Base-by-base conservation (phyloP, 768 basidiomycete species). In the Piloderma croceum region DNA sequence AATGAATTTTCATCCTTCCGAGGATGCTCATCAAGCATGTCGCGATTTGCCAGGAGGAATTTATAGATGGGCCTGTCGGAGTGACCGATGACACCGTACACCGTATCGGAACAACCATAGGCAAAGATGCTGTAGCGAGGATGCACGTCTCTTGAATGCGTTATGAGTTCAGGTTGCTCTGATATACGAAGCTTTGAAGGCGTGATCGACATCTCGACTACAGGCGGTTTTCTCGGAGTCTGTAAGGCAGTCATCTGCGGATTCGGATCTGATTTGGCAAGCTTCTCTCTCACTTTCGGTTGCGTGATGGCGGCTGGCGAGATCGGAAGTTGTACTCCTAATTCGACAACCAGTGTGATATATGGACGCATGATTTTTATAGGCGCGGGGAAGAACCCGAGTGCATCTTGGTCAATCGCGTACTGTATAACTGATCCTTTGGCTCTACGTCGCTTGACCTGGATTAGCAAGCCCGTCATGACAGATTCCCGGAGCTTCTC, bases 61-160 rank as follows among this genome's bases (percentile, higher is more conserved):
- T 13, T 10, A 20, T 34, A 40, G 13, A 25, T 7, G 11, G 15
- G 5, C 17, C 31, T 34, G 23, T 32, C 29, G 6, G 10, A 10
- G 6, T 7, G 24, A 24, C 5, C 19, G 31, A 48, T 36, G 45
- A 41, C 42, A 9, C 31, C 47, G 34, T 39, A 53, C 5, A 53
- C 37, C n/a, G 34, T 43, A 5, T 23, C n/a, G 6, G 52, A 51
- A 40, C 50, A 51, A 6, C n/a, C n/a, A n/a, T n/a, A n/a, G n/a
- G n/a, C n/a, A n/a, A n/a, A n/a, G n/a, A n/a, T n/a, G n/a, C n/a
- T 46, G 39, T 50, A 53, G 18, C 52, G 49, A 9, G 52, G 53
- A 35, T 50, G 46, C 7, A 33, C 34, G 7, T 31, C 36, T 23
- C 18, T 29, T 29, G 35, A 22, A 21, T 31, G 17, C n/a, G 13